phyloP scores from a whole-genome alignment of 2,329 filamentous ascomycete species.

The Pyricularia sp. region DNA sequence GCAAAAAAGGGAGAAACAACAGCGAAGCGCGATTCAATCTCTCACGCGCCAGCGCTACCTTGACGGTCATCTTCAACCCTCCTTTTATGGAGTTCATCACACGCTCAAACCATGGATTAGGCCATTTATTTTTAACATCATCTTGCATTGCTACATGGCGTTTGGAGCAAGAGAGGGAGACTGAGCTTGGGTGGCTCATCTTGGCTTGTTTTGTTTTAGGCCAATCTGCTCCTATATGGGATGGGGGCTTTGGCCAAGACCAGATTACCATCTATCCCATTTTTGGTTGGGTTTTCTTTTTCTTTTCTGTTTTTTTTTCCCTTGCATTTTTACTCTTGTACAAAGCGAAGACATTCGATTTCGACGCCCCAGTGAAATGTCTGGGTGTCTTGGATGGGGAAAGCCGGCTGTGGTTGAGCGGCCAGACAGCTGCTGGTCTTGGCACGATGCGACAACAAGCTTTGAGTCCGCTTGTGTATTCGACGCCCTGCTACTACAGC shows the following conservation, averaged over 20 bases:
- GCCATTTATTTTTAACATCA: background rate
- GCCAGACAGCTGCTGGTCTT: background rate
- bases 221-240: background rate
- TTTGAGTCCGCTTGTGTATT: background rate
- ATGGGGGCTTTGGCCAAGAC: background rate
- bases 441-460: background rate
- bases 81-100: background rate
- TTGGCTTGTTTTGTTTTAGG: background rate
- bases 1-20: background rate
- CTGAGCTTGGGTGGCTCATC: background rate
- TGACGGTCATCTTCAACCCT: background rate
- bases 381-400: background rate
- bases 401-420: background rate
- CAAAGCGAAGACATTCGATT: background rate
- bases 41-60: background rate
- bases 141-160: conserved; percentile 2
- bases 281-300: background rate
- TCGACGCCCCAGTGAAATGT: background rate
- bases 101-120: background rate
- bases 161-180: background rate
- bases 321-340: background rate
- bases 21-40: background rate
- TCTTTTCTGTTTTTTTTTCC: background rate
- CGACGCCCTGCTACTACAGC: background rate
- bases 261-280: background rate